Percentiles rank a stretch among this genome's conserved stretches.
Evolutionary conservation across 2,329 filamentous ascomycete genomes (phyloP).

Genomic region (Neonectria ditissima): DNA sequence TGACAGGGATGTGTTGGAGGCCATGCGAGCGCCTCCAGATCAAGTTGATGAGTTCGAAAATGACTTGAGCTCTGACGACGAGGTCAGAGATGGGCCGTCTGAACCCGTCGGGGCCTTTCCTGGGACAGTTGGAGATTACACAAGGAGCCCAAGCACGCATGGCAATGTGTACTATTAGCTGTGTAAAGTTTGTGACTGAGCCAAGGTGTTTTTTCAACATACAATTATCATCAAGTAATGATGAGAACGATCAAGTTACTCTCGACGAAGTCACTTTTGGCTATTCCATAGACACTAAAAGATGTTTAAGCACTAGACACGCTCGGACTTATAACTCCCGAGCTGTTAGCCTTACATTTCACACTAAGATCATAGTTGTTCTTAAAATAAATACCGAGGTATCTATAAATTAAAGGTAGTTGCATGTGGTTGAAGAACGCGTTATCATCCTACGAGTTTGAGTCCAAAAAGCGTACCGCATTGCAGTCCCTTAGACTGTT

Average conservation of each 20-base stretch:
- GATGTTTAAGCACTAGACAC: too few species aligned
- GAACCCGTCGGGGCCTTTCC: slow-evolving; percentile 64
- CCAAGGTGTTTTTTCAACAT: background rate
- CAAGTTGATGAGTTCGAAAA: slow-evolving; percentile 49
- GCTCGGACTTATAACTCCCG: too few species aligned
- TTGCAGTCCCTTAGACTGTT: too few species aligned
- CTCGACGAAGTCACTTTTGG: too few species aligned
- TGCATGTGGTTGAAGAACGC: too few species aligned
- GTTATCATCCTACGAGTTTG: too few species aligned
- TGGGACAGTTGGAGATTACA: slow-evolving; percentile 57
- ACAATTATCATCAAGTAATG: background rate
- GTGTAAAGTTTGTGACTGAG: background rate
- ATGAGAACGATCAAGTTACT: background rate
- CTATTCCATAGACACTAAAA: too few species aligned
- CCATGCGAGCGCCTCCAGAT: slow-evolving; percentile 61
- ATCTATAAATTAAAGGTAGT: too few species aligned
- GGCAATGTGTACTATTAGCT: slow-evolving; percentile 55
- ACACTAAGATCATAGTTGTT: too few species aligned
- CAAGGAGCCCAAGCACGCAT: slow-evolving; percentile 43
- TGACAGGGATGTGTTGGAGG: slow-evolving; percentile 72
- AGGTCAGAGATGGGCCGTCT: slow-evolving; percentile 45
- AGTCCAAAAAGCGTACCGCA: too few species aligned
- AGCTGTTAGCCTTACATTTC: too few species aligned
- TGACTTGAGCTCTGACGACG: slow-evolving; percentile 55
- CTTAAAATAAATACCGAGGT: too few species aligned